Evolutionary conservation across 2,329 filamentous ascomycete species (phyloP).

Genomic region (Xylariaceae sp.): DNA sequence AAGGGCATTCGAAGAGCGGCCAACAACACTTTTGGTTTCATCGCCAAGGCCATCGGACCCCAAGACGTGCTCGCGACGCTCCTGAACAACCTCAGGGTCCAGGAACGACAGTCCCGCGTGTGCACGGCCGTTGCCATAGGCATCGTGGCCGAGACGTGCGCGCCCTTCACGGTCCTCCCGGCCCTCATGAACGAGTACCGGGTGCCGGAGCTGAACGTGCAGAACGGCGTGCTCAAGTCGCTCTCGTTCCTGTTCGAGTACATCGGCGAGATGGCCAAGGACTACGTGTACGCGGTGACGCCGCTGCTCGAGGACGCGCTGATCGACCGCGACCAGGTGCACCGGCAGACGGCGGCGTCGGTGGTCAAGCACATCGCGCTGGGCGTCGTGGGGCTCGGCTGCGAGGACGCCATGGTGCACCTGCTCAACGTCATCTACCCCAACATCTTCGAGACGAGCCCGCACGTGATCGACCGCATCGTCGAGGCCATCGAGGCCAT

Average conservation of each 20-base stretch:
- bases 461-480: slow-evolving; percentile 96
- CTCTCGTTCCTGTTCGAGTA: slow-evolving; percentile 98
- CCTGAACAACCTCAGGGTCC: slow-evolving; percentile 91
- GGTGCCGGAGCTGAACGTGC: slow-evolving; percentile 95
- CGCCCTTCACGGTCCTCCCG: slow-evolving; percentile 95
- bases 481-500: slow-evolving; percentile 97
- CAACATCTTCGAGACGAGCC: slow-evolving; percentile 95
- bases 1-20: slow-evolving; percentile 97
- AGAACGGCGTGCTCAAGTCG: slow-evolving; percentile 96
- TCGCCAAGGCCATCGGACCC: slow-evolving; percentile 96
- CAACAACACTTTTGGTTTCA: slow-evolving; percentile 99
- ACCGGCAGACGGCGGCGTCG: slow-evolving; percentile 90
- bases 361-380: slow-evolving; percentile 98
- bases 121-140: slow-evolving; percentile 98
- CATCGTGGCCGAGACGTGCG: slow-evolving; percentile 97
- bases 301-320: slow-evolving; percentile 93
- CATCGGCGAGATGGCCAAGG: slow-evolving; percentile 99
- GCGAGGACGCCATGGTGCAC: slow-evolving; percentile 97
- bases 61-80: slow-evolving; percentile 94
- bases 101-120: slow-evolving; percentile 95
- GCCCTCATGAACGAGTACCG: slow-evolving; percentile 99
- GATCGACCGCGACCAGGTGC: slow-evolving; percentile 95
- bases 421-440: slow-evolving; percentile 93
- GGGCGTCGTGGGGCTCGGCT: slow-evolving; percentile 93
- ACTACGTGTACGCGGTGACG: slow-evolving; percentile 97